These are phyloP conservation scores for Acephala macrosclerotiorum DNA, from an alignment of 2,329 filamentous ascomycete species.

Conservation along the genomic window DNA sequence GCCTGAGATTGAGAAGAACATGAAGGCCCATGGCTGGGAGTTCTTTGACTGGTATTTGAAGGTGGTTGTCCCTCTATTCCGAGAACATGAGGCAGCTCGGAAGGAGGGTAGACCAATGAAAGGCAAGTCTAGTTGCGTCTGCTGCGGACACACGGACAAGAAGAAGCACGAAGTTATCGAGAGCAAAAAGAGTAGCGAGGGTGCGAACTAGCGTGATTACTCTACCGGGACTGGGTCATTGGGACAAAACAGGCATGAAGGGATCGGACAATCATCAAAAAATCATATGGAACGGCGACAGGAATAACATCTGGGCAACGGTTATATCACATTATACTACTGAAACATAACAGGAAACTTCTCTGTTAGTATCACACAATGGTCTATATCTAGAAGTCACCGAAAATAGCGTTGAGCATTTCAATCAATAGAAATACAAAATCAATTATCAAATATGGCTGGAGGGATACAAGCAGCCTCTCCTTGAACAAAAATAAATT, in stretches of 20 bases:
- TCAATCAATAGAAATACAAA: not conserved
- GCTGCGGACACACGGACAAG: slow-evolving; percentile 2
- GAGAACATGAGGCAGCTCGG: slow-evolving; percentile 20
- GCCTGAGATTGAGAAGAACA: slow-evolving; percentile 10
- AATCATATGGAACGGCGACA: not conserved
- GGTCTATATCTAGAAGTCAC: not conserved
- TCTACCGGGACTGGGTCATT: too few relatives aligned
- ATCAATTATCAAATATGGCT: not conserved
- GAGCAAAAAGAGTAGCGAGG: too few relatives aligned
- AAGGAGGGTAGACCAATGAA: not conserved
- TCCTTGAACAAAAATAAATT: not conserved
- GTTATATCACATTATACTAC: too few relatives aligned
- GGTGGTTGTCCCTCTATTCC: slow-evolving; percentile 10
- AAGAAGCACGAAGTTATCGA: too few relatives aligned
- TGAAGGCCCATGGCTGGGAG: slow-evolving; percentile 1
- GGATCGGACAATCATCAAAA: too few relatives aligned
- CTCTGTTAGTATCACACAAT: not conserved
- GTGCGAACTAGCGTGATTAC: too few relatives aligned
- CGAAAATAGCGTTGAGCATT: not conserved
- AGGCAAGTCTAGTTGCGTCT: slow-evolving; percentile 13
- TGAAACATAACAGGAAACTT: slow-evolving; percentile 10
- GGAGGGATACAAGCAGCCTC: not conserved
- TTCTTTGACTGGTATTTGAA: not conserved
- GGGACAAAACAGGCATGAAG: too few relatives aligned
- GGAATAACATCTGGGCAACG: not conserved